Base-by-base conservation (phyloP, 306 rosid species). In the Pyrus pyrifolia region DNA sequence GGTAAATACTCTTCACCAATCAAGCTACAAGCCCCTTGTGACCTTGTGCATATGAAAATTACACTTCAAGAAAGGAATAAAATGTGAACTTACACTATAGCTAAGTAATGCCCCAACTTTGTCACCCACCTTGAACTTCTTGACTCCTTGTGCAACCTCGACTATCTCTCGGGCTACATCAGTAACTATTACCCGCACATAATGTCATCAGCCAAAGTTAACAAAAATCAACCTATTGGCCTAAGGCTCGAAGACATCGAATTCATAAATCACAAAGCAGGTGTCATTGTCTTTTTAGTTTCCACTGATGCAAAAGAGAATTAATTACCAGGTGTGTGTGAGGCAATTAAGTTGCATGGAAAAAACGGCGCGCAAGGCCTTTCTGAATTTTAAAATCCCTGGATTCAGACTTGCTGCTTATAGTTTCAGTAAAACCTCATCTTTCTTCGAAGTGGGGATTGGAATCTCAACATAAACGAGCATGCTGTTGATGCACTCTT, bases 361-460 rank as follows among this genome's bases (percentile, higher is more conserved):
- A 0, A 57, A 90, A 15, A 80, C 88, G 81, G 38, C 92, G 82
- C 3, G 78, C 53, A 44, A 30, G 0, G 71, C 96, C 97, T 63
- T 79, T 87, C 81, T 92, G 97, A 83, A 90, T 86, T 84, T 88
- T 90, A 92, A 96, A 89, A 85, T 90, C 96, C 58, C 14, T 10
- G 93, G 93, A 79, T 90, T 93, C 8, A 93, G 63, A 83, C 82
- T 70, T 45, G 78, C 77, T 31, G 94, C 96, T 86, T 93, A 93
- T 51, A 88, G 13, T 85, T 85, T 89, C 29, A 90, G 61, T 70
- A 93, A 77, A 68, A 89, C 84, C 67, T 93, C 96, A 44, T 79
- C 70, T 70, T 29, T 29, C 14, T 77, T 85, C 3, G 87, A 93
- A 76, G 30, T 76, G 21, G 97, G 96, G 73, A 92, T 76, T 6